Evolutionary conservation across 345 rosid species (phyloP).

Genomic region (Draba incana): DNA sequence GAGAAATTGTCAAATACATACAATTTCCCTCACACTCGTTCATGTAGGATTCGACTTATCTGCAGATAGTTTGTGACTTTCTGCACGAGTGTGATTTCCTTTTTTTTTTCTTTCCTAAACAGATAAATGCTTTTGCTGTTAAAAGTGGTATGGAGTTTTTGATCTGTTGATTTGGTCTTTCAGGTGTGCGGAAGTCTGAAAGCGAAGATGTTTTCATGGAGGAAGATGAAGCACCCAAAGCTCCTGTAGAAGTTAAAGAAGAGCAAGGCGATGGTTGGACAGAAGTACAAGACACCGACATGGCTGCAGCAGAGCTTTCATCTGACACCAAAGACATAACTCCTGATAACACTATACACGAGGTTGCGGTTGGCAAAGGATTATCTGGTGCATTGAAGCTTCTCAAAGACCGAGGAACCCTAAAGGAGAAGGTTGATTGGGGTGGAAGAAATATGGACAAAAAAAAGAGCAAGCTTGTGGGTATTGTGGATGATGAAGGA

Average conservation of each 20-base stretch:
- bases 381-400: slow-evolving; percentile 83
- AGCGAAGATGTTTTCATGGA: slow-evolving; percentile 90
- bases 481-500: slow-evolving; percentile 59
- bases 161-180: slow-evolving; percentile 38
- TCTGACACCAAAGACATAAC: slow-evolving; percentile 63
- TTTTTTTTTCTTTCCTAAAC: neutral
- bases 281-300: slow-evolving; percentile 56
- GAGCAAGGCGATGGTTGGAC: slow-evolving; percentile 66
- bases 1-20: neutral
- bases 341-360: slow-evolving; percentile 87
- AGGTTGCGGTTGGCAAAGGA: slow-evolving; percentile 87
- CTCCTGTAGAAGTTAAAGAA: slow-evolving; percentile 56
- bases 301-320: slow-evolving; percentile 51
- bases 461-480: slow-evolving; percentile 96
- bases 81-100: neutral
- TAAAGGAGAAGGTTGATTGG: slow-evolving; percentile 89
- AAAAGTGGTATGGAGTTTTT: slow-evolving; percentile 4
- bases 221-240: slow-evolving; percentile 73
- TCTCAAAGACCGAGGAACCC: slow-evolving; percentile 88
- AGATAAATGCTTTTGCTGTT: neutral
- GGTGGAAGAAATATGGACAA: slow-evolving; percentile 99
- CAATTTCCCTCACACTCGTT: neutral
- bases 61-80: slow-evolving; percentile 6
- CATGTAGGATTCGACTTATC: neutral
- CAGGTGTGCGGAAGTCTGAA: slow-evolving; percentile 68